Conservation (phyloP, 1,284 basidiomycete genomes). For the Xerocomus minutiporus region DNA sequence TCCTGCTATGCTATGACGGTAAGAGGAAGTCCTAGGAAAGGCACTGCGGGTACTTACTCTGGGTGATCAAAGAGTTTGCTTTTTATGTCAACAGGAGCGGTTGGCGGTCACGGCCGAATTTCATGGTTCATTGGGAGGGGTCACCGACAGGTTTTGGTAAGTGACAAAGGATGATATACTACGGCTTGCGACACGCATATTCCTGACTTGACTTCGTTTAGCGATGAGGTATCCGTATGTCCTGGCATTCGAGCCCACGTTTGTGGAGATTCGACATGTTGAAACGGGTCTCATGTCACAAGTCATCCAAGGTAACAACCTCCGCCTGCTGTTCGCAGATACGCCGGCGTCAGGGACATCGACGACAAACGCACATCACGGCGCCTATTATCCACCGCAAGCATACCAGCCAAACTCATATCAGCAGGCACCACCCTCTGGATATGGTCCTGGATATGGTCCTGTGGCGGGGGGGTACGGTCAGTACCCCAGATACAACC, state of each 20-base stretch:
- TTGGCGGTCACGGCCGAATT: constrained; percentile 84
- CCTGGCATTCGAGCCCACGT: constrained; percentile 93
- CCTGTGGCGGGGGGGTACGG: constrained; percentile 34
- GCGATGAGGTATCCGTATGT: constrained; percentile 97
- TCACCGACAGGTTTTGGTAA: constrained; percentile 88
- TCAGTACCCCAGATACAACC: constrained; percentile 39
- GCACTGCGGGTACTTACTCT: constrained; percentile 7
- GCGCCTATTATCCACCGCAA: constrained; percentile 32
- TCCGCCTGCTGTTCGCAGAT: constrained; percentile 90
- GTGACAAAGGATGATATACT: constrained; percentile 27
- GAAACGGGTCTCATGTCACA: constrained; percentile 91
- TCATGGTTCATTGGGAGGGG: constrained; percentile 98
- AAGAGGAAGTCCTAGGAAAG: constrained; percentile 22
- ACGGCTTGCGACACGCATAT: background rate
- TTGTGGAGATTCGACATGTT: constrained; percentile 96
- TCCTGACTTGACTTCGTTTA: constrained; percentile 32
- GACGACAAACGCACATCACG: constrained; percentile 32
- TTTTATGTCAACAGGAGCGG: constrained; percentile 99
- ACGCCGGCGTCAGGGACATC: constrained; percentile 81
- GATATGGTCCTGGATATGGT: constrained; percentile 42
- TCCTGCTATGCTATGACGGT: constrained; percentile 98
- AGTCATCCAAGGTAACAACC: constrained; percentile 90
- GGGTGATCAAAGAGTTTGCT: constrained; percentile 73
- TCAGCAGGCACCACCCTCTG: constrained; percentile 22
- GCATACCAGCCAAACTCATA: constrained; percentile 38